Evolutionary conservation across 2,329 filamentous ascomycete species (phyloP), one percentile per base, ranked within the genome.

Genomic region (Colletotrichum tamarilloi): DNA sequence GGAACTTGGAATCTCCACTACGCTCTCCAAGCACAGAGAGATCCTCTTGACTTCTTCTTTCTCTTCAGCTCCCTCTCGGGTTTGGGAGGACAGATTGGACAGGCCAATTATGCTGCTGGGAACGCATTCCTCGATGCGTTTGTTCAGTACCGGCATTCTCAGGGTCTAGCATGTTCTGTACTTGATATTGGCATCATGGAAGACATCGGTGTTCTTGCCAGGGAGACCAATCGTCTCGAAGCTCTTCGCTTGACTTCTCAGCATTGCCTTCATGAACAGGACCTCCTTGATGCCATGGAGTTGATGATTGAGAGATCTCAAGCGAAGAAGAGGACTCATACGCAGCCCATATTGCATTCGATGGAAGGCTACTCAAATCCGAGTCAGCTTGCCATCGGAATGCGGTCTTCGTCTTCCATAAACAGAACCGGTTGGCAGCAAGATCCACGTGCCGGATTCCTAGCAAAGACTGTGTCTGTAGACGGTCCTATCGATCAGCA

Each of bases 1-100:
- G 85, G 84, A 5, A 84, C 84, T 5, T 83, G 80, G 81, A 87
- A 88, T 66, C 77, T 87, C 6, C 82, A 87, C 74, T 63, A 80
- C 30, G n/a, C 74, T 56, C 75, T 82, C 0, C 46, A 69, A 26
- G 6, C 62, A 7, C 64, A 72, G 28, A 38, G 35, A 9, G 67
- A 67, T 12, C 59, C 8, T 26, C 76, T 84, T 1, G 81, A 84
- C 66, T 85, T 87, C 76, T 84, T 86, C 63, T 70, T 81, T 26
- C 72, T 82, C 26, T 77, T 80, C 55, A 79, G 77, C 9, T 86
- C 85, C 2, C 74, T 83, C 7, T 78, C 78, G 0, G 81, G 79
- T 16, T 75, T 82, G 16, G 73, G 83, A 4, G 84, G 82, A 8
- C 78, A 81, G 24, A 73, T 77, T 1, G 80, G 78, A 0, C 85